A percentile compares a stretch with the other conserved stretches of the same genome.
Conservation (phyloP, 2,329 filamentous ascomycete genomes). For the Xylariaceae sp. region DNA sequence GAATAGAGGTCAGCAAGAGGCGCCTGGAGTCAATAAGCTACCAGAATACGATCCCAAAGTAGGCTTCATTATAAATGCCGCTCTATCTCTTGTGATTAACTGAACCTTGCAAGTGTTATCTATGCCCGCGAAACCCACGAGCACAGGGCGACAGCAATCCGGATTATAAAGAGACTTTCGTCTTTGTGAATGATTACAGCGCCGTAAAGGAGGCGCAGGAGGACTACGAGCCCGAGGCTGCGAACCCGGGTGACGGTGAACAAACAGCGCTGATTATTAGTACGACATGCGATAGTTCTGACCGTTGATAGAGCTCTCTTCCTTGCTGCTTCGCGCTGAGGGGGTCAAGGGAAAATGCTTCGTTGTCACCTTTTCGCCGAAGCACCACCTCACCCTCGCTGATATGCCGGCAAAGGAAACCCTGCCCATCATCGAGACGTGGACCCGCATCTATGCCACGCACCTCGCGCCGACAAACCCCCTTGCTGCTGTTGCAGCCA, state of each 20-base stretch:
- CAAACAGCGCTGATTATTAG: not conserved
- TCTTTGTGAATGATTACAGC: conserved; percentile 96
- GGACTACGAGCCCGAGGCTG: conserved; percentile 57
- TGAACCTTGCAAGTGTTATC: conserved; percentile 64
- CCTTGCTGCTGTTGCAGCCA: conserved; percentile 44
- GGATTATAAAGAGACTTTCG: conserved; percentile 79
- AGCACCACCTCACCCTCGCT: conserved; percentile 86
- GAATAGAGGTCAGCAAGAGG: conserved; percentile 70
- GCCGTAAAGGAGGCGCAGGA: conserved; percentile 92
- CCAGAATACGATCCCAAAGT: conserved; percentile 77
- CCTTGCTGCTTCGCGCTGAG: conserved; percentile 74
- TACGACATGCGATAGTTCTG: not conserved
- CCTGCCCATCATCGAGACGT: conserved; percentile 77
- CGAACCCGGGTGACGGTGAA: conserved; percentile 37
- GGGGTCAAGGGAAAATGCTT: conserved; percentile 94
- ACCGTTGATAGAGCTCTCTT: conserved; percentile 58
- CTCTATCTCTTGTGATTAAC: conserved; percentile 1
- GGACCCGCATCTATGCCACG: conserved; percentile 83
- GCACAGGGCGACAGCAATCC: conserved; percentile 86
- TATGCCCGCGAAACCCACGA: conserved; percentile 87
- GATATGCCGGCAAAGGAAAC: conserved; percentile 78
- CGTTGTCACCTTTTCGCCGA: conserved; percentile 88
- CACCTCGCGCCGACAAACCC: conserved; percentile 72
- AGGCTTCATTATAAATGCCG: conserved; percentile 23
- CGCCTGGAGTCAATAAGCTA: conserved; percentile 60